These are phyloP conservation scores for Leccinum subgranulosum DNA, from an alignment of 768 basidiomycete genomes.

Conservation along the genomic window DNA sequence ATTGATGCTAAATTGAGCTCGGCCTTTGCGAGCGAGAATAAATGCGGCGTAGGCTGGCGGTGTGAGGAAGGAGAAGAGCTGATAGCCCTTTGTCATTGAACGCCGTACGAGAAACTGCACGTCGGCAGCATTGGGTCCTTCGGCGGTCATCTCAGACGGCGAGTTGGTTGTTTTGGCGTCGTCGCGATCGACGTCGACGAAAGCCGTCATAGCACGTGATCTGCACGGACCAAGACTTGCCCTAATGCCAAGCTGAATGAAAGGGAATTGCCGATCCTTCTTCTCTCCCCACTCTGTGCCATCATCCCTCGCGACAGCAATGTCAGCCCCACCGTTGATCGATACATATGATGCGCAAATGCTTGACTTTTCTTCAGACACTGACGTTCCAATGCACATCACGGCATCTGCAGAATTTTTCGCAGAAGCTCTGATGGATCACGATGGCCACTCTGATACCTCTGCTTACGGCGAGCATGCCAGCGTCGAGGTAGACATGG, in stretches of 20 bases:
- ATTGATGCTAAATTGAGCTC: constrained; percentile 55
- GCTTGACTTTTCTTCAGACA: constrained; percentile 55
- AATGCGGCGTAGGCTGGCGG: constrained; percentile 60
- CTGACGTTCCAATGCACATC: constrained; percentile 59
- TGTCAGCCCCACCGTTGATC: constrained; percentile 32
- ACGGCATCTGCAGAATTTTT: constrained; percentile 44
- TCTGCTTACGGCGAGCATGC: constrained; percentile 31
- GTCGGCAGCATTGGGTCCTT: constrained; percentile 44
- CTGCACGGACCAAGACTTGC: constrained; percentile 31
- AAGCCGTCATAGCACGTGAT: constrained; percentile 21
- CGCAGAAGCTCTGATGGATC: constrained; percentile 58
- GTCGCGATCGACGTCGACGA: constrained; percentile 3
- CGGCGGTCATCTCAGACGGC: constrained; percentile 14
- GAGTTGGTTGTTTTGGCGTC: neutral
- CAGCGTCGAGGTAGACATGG: constrained; percentile 68
- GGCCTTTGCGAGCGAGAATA: constrained; percentile 52
- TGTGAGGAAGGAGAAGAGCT: constrained; percentile 57
- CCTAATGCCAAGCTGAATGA: constrained; percentile 17
- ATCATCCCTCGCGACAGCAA: constrained; percentile 12
- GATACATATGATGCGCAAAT: constrained; percentile 63
- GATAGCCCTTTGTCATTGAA: constrained; percentile 65
- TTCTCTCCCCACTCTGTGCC: constrained; percentile 15
- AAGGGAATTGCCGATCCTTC: constrained; percentile 16
- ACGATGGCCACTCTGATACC: constrained; percentile 39
- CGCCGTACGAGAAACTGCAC: constrained; percentile 65